Percentiles rank a stretch among this genome's conserved stretches.
phyloP scores from a whole-genome alignment of 192 early-diverging fungal species.

The Spizellomyces sp. region DNA sequence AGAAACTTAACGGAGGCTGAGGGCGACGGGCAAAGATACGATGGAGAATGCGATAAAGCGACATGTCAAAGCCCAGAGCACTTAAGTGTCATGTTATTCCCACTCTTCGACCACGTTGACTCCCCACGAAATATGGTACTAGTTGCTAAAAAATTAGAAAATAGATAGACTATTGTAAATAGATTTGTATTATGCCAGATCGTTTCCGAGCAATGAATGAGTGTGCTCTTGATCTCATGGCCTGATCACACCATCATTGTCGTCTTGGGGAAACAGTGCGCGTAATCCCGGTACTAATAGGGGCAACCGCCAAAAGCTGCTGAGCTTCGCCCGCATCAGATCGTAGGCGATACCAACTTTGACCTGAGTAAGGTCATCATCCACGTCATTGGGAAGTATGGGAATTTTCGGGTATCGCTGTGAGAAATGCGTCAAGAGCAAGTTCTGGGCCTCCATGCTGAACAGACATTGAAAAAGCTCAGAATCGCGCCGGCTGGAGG shows the following conservation, averaged over 20 bases:
- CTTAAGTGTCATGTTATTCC: constrained; percentile 43
- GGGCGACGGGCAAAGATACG: neutral
- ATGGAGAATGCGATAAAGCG: neutral
- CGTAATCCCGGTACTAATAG: constrained; percentile 57
- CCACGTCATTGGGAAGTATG: constrained; percentile 10
- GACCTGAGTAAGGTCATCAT: constrained; percentile 59
- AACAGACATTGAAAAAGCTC: neutral
- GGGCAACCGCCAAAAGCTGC: constrained; percentile 51
- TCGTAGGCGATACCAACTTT: constrained; percentile 71
- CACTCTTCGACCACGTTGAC: constrained; percentile 63
- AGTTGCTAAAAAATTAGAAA: constrained; percentile 33
- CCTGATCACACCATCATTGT: constrained; percentile 43
- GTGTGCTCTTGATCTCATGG: neutral
- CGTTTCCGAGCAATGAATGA: no score
- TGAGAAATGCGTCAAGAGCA: constrained; percentile 94
- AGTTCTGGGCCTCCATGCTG: constrained; percentile 80
- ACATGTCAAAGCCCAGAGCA: neutral
- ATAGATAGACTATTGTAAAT: neutral
- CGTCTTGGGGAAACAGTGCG: constrained; percentile 51
- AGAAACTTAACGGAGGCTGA: neutral
- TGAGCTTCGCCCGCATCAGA: constrained; percentile 64
- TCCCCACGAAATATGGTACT: constrained; percentile 70
- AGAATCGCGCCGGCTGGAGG: neutral
- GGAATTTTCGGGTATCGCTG: constrained; percentile 93
- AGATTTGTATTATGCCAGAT: no score